Evolutionary conservation across 2,329 filamentous ascomycete species (phyloP).

Genomic region (Aspergillus puulaauensis): DNA sequence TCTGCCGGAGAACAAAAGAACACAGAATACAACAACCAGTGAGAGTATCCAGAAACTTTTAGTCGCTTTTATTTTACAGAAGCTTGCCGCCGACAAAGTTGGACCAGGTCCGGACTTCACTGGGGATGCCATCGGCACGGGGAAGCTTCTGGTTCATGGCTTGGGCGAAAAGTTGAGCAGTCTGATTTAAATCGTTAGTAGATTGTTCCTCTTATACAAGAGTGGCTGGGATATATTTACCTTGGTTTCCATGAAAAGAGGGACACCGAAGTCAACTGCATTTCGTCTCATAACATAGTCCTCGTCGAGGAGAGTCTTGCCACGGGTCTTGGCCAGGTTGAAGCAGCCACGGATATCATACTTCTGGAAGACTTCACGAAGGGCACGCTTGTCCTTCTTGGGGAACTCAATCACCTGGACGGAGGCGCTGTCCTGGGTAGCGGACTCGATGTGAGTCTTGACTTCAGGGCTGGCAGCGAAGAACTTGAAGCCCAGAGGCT

Average conservation of each 20-base stretch:
- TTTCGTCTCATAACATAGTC: slow-evolving; percentile 99
- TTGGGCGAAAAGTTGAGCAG: slow-evolving; percentile 89
- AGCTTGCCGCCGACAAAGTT: slow-evolving; percentile 79
- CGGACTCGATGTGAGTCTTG: slow-evolving; percentile 77
- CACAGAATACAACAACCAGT: slow-evolving; percentile 17
- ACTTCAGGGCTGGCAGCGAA: slow-evolving; percentile 80
- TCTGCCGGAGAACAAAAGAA: slow-evolving; percentile 14
- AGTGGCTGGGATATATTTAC: slow-evolving; percentile 52
- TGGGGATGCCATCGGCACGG: slow-evolving; percentile 79
- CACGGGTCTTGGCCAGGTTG: slow-evolving; percentile 83
- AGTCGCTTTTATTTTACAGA: slow-evolving; percentile 35
- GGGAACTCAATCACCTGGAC: slow-evolving; percentile 97
- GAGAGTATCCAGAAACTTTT: slow-evolving; percentile 24
- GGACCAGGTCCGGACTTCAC: slow-evolving; percentile 91
- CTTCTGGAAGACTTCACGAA: slow-evolving; percentile 94
- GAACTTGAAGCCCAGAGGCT: slow-evolving; percentile 90
- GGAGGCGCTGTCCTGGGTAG: slow-evolving; percentile 63
- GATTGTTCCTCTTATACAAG: neutral
- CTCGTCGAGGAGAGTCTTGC: slow-evolving; percentile 80
- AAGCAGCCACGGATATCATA: slow-evolving; percentile 95
- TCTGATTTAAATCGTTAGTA: slow-evolving; percentile 56
- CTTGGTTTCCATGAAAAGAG: slow-evolving; percentile 97
- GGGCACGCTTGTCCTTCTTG: slow-evolving; percentile 89
- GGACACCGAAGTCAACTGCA: slow-evolving; percentile 96
- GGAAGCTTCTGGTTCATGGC: slow-evolving; percentile 98